Base-by-base conservation (phyloP, 78 protist species). In the Speleostelium caveatum region DNA sequence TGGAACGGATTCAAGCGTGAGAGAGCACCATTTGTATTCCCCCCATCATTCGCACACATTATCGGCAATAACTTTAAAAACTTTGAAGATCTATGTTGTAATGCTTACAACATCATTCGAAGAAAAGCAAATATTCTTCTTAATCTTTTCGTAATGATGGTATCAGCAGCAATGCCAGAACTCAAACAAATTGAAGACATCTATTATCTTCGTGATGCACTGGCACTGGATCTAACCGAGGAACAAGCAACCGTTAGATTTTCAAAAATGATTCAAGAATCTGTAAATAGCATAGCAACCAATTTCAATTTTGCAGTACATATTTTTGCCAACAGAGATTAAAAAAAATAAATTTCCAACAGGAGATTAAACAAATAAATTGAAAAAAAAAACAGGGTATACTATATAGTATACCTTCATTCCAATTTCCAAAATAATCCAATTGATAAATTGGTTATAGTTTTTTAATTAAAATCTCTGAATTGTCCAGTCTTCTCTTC, bases 121-220 rank as follows among this genome's bases (percentile, higher is more conserved):
- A 59, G 62, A 21, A 51, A 96, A 19, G 78, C 98, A 24, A 55
- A 89, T 51, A 45, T 94, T 53, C 62, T 98, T 33, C 62, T 97
- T 56, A 96, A 78, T 32, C 91, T 98, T 33, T 96, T 98, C 45
- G 7, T 91, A 39, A 94, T 96, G 97, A 97, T 98, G 99, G 74
- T 98, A 3, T 80, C 91, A 17, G 94, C 98, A 3, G 98, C 98
- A 24, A 94, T 98, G 55, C 98, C 99, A 7, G 99, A 98, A 83
- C 68, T 98, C 33, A 79, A 74, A 53, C 45, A 38, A 32, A 49
- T 6, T 21, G 55, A 61, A 26, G 99, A 97, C 59, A 60, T 98
- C 19, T 59, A 19, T 12, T 98, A 90, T 60, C 75, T 98, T 10
- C 26, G 91, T 17, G 61, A 69, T 30, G 87, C 83, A 6, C 26